Base-by-base conservation (phyloP, 768 basidiomycete genomes). In the Mycena rebaudengoi region DNA sequence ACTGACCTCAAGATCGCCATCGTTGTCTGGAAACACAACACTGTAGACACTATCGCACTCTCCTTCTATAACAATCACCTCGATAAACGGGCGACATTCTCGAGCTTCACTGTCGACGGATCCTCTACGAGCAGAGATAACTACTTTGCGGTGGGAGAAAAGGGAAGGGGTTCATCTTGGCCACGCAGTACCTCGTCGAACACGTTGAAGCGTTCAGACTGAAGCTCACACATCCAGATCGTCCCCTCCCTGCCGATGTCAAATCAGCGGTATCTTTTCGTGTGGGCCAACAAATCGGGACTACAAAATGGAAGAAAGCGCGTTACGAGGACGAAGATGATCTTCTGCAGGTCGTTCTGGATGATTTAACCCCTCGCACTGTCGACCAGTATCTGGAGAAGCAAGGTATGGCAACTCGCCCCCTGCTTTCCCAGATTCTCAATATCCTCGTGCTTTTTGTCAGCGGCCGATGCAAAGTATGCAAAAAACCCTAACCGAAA, bases 231-330 rank as follows among this genome's bases (percentile, higher is more conserved):
- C 33, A 21, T 28, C 20, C 20, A 10, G 35, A 10, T 10, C n/a
- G n/a, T n/a, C n/a, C n/a, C n/a, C 4, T 41, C 16, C 39, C 37
- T 5, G 41, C 40, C 18, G 44, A 40, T 2, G 16, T 46, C 2
- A 49, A 50, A 25, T 13, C 16, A 1, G 39, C 26, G 0, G 43
- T 53, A 5, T 61, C 60, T 13, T 61, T 61, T 25, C 51, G 60
- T 14, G 60, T 61, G 18, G 60, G 60, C 11, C 44, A 62, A 8
- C 60, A 62, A 28, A 48, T 62, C 14, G 60, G 60, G 7, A 48
- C 44, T 2, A 20, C 48, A 16, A 53, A 41, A 13, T 62, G 60
- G 60, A 62, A 62, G 45, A 54, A 62, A 30, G 16, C 44, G 0
- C 35, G 48, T 3, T 43, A 51, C 11, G 28, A 26, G 4, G 41